A percentile compares a stretch with the other conserved stretches of the same genome.
These are phyloP conservation scores for Picocystis sp. DNA, from an alignment of 163 green algal species.

Conservation along the genomic window DNA sequence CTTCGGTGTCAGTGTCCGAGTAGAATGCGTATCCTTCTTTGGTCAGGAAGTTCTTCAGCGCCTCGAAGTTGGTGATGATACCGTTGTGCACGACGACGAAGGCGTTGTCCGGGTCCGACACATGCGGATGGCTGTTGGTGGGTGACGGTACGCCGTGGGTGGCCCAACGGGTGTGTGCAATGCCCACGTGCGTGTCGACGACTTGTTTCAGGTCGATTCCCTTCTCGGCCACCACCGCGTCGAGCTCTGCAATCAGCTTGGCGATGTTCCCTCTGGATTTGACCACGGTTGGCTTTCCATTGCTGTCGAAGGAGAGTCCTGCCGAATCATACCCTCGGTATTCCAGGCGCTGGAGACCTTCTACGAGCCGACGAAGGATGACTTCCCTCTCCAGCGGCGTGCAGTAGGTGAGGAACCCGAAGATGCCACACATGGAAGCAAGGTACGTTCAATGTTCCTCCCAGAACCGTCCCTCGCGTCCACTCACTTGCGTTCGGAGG, in stretches of 20 bases:
- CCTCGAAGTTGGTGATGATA: slow-evolving; percentile 92
- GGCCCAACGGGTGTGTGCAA: slow-evolving; percentile 92
- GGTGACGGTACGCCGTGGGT: slow-evolving; percentile 75
- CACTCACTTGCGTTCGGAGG: too few relatives aligned
- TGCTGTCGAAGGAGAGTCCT: slow-evolving; percentile 40
- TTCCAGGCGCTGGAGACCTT: slow-evolving; percentile 75
- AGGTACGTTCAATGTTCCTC: too few relatives aligned
- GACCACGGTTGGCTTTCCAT: slow-evolving; percentile 41
- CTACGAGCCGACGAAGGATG: slow-evolving; percentile 78
- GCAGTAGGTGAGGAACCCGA: slow-evolving; percentile 72
- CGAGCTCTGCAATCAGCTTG: slow-evolving; percentile 40
- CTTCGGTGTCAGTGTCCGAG: slow-evolving; percentile 95
- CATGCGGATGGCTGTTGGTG: slow-evolving; percentile 81
- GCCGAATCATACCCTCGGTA: slow-evolving; percentile 97
- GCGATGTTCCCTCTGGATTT: slow-evolving; percentile 81
- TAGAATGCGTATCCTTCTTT: slow-evolving; percentile 51
- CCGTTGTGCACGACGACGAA: slow-evolving; percentile 98
- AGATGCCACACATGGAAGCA: slow-evolving; percentile 65
- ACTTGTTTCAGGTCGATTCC: slow-evolving; percentile 1
- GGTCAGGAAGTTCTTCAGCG: slow-evolving; percentile 23
- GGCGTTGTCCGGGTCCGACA: slow-evolving; percentile 37
- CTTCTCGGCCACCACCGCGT: slow-evolving; percentile 5
- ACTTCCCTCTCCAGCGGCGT: slow-evolving; percentile 27
- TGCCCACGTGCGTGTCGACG: slow-evolving; percentile 44
- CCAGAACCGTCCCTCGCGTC: too few relatives aligned